These are phyloP conservation scores for Cryomyces minteri DNA, from an alignment of 495 filamentous ascomycete species.

Conservation along the genomic window DNA sequence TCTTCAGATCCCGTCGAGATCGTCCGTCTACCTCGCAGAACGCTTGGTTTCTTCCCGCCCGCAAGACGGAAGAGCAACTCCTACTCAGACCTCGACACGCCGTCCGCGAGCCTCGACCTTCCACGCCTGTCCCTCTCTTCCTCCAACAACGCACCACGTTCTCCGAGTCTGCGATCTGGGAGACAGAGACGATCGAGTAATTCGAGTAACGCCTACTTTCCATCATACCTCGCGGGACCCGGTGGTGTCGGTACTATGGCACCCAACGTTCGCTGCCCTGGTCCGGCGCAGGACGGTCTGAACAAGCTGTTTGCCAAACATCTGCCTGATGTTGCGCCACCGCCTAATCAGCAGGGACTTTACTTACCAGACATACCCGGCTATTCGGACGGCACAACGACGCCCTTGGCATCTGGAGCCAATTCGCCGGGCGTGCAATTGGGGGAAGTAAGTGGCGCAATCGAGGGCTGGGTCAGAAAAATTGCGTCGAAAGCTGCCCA, in stretches of 20 bases:
- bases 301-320: constrained; percentile 65
- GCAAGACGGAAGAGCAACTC: constrained; percentile 63
- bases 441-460: constrained; percentile 65
- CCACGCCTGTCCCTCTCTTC: constrained; percentile 17
- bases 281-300: constrained; percentile 61
- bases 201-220: constrained; percentile 2
- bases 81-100: constrained; percentile 32
- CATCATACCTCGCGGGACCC: constrained; percentile 40
- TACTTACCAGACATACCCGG: constrained; percentile 9
- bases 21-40: constrained; percentile 60
- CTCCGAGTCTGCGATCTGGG: background rate
- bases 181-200: background rate
- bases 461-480: constrained; percentile 79
- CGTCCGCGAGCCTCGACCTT: constrained; percentile 42
- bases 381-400: constrained; percentile 5
- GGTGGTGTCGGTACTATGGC: constrained; percentile 72
- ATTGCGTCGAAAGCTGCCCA: constrained; percentile 40
- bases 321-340: constrained; percentile 47
- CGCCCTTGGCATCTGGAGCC: constrained; percentile 4
- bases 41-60: constrained; percentile 82
- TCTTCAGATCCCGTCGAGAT: constrained; percentile 60
- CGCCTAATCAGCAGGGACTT: constrained; percentile 11
- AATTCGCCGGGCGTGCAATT: constrained; percentile 25
- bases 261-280: constrained; percentile 46
- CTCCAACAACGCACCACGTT: constrained; percentile 20